Base-by-base conservation (phyloP, 306 rosid genomes). In the Bauhinia variegata region DNA sequence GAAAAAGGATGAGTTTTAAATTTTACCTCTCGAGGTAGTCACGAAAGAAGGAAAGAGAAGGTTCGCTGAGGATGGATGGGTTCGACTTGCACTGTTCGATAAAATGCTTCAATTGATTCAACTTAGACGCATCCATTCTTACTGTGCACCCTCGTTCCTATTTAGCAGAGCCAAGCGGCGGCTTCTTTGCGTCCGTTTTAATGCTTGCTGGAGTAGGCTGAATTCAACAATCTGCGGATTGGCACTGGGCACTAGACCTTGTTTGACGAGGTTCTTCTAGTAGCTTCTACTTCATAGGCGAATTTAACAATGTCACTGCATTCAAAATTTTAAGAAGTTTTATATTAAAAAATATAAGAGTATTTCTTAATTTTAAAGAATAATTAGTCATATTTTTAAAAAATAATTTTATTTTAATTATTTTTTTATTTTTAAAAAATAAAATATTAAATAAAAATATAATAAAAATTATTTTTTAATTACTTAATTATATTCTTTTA, bases 41-140 rank as follows among this genome's bases (percentile, higher is more conserved):
- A 71, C 97, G 96, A 92, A 91, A 91, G 83, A 91, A 91, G 15
- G 89, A 88, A 36, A 91, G 96, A 23, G 96, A 79, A 64, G 96
- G 97, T 59, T 91, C 96, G 71, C 54, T 46, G 77, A 91, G 96
- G 18, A 78, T 4, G 18, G 91, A 86, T 65, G 97, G 97, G 53
- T 84, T 51, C 73, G 97, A 77, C 82, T 91, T 86, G 76, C 86
- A 81, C 86, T 84, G 87, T 47, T 86, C 87, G 78, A 88, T 43
- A 86, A 91, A 91, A 46, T 63, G 85, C 91, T 79, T 86, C 82
- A 91, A 54, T 28, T 88, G 83, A 55, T 65, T 79, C 32, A 91
- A 60, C 75, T 91, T 88, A 8, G 89, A 44, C 0, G 87, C 83
- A 11, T 91, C 97, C 97, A 91, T 91, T 58, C 9, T 8, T 5